Base-by-base conservation (phyloP, 108 stramenopile genomes). In the Nitzschia palea region DNA sequence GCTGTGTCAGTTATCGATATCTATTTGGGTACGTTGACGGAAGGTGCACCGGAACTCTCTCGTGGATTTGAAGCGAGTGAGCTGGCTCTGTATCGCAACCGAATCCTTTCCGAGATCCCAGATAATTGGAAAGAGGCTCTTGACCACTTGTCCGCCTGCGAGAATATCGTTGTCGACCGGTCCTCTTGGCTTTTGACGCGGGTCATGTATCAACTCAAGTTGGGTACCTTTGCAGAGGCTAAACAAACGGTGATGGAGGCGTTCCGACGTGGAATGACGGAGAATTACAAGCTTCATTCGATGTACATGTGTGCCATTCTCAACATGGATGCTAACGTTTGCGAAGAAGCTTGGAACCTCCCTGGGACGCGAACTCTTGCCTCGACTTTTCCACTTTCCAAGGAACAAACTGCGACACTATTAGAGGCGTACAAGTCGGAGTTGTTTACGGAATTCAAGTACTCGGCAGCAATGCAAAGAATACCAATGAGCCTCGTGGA, bases 221-320 rank as follows among this genome's bases (percentile, higher is more conserved):
- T 88, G n/a, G 92, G 83, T 0, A 62, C 68, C 23, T 91, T 76
- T 67, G 79, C 79, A 0, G 89, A 81, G 33, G 98, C 95, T 0
- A 67, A 71, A 44, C 56, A 86, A 52, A 80, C 86, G 0, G 84
- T 80, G 44, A 48, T 79, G 51, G 42, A 62, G 3, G 55, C 94
- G 20, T 84, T 96, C 50, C 53, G 79, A 25, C 85, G 87, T 23
- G 93, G 93, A 9, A 59, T 75, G 50, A 94, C 87, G 32, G 98
- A 98, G 68, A 87, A 97, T 74, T 93, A 95, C 76, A 55, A 78
- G 33, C 80, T 93, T 55, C 98, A 98, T 79, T 76, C 86, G 3
- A 90, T 93, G 8, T 87, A 95, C 69, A 96, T 97, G 94, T 95
- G 88, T 74, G 81, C 96, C 17, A 45, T 93, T 18, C 65, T 98